These are phyloP conservation scores for Ophiostoma fasciatum DNA, from an alignment of 2,329 filamentous ascomycete genomes.

Conservation along the genomic window DNA sequence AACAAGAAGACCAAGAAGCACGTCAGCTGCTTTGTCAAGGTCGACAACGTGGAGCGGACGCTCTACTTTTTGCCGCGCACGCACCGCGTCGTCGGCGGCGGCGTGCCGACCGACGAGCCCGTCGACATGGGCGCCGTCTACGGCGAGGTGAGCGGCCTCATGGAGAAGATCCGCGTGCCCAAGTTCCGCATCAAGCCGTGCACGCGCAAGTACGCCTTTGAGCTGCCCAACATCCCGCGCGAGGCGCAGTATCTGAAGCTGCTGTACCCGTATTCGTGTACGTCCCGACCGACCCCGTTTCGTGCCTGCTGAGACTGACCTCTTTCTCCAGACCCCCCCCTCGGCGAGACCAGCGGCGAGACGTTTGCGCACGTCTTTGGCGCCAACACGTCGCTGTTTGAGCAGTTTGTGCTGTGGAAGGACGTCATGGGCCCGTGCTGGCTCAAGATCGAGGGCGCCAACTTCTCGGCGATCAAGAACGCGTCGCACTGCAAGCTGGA, in stretches of 20 bases:
- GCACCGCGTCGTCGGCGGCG: conserved; percentile 39
- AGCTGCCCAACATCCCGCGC: conserved; percentile 71
- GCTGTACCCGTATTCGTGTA: conserved; percentile 83
- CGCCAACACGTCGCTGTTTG: conserved; percentile 82
- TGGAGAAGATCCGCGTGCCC: conserved; percentile 72
- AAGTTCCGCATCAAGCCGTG: conserved; percentile 92
- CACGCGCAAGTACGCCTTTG: conserved; percentile 88
- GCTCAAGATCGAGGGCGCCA: conserved; percentile 76
- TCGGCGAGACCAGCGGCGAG: conserved; percentile 64
- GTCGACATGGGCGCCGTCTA: conserved; percentile 84
- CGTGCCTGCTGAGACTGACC: too few relatives aligned
- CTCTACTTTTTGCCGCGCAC: conserved; percentile 84
- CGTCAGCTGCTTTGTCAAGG: conserved; percentile 87
- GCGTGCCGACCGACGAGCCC: conserved; percentile 58
- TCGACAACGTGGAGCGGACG: conserved; percentile 88
- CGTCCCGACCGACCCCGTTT: too few relatives aligned
- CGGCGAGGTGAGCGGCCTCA: conserved; percentile 73
- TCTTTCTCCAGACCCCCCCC: conserved; percentile 49
- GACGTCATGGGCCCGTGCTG: conserved; percentile 98
- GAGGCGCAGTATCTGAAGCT: conserved; percentile 88
- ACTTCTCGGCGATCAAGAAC: conserved; percentile 76
- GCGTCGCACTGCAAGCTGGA: conserved; percentile 96
- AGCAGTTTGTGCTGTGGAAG: conserved; percentile 97
- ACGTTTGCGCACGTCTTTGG: conserved; percentile 94
- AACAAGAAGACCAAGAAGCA: conserved; percentile 69